Evolutionary conservation across 225 moss, liverwort and hornwort genomes (phyloP).

Genomic region (Marchantia paleacea): DNA sequence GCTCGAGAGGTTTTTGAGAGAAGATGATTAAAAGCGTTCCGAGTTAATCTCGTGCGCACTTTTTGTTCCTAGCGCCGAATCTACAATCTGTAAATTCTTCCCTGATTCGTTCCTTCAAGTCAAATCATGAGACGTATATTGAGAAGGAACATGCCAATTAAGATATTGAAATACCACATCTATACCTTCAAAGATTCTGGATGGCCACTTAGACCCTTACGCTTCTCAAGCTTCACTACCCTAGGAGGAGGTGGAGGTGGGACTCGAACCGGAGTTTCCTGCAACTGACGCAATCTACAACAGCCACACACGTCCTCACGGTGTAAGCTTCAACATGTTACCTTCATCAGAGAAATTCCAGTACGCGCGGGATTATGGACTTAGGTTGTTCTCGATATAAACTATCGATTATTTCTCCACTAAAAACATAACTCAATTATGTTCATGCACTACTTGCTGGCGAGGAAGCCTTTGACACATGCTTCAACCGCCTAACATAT

Average conservation of each 20-base stretch:
- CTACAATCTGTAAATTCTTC: no score
- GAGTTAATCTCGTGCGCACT: no score
- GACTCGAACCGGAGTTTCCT: conserved; percentile 15
- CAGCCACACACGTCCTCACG: not conserved
- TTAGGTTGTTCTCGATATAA: not conserved
- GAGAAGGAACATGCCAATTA: not conserved
- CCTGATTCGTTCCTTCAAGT: no score
- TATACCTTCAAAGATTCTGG: conserved; percentile 6
- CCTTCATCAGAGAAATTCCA: not conserved
- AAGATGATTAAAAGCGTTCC: no score
- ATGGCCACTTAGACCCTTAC: conserved; percentile 12
- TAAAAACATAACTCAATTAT: not conserved
- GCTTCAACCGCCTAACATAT: not conserved
- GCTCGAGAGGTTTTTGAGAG: no score
- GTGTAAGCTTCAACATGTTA: not conserved
- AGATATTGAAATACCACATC: not conserved
- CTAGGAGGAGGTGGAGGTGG: conserved; percentile 18
- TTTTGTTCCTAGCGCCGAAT: no score
- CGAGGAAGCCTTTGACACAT: not conserved
- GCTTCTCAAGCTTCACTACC: conserved; percentile 18
- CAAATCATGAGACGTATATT: no score
- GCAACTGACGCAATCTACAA: conserved; percentile 13
- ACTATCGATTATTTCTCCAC: not conserved
- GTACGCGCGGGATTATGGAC: not conserved
- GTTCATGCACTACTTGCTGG: not conserved